These are phyloP conservation scores for Crotalaria pallida DNA, from an alignment of 306 rosid genomes.

Conservation along the genomic window DNA sequence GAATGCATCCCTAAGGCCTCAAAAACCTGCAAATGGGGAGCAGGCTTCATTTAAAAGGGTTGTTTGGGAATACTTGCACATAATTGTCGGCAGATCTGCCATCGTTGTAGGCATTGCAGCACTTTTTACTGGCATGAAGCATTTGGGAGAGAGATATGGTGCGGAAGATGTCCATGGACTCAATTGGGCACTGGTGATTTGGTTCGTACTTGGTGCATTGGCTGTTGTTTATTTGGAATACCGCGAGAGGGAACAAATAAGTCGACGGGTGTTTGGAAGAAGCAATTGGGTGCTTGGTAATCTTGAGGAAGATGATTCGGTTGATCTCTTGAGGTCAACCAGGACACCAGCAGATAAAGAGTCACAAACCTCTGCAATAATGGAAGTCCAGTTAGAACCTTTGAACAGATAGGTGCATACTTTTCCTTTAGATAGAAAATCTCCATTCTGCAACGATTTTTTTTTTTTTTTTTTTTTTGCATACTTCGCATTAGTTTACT, in stretches of 20 bases:
- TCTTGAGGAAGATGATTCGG: conserved; percentile 69
- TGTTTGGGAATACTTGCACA: conserved; percentile 76
- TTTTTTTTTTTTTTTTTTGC: too few relatives aligned
- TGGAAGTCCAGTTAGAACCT: conserved; percentile 96
- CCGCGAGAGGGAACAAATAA: conserved; percentile 37
- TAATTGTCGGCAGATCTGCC: conserved; percentile 66
- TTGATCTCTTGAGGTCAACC: conserved; percentile 62
- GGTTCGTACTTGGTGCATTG: conserved; percentile 60
- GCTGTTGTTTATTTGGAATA: conserved; percentile 56
- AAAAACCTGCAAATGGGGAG: conserved; percentile 50
- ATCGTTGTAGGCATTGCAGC: conserved; percentile 65
- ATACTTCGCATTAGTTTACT: conserved; percentile 19
- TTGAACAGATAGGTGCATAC: conserved; percentile 47
- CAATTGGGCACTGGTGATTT: conserved; percentile 57
- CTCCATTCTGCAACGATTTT: conserved; percentile 20
- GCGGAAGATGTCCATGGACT: conserved; percentile 68
- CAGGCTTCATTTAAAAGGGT: conserved; percentile 48
- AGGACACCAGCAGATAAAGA: conserved; percentile 40
- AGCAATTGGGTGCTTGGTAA: conserved; percentile 91
- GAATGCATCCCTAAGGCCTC: conserved; percentile 68
- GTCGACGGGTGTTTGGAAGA: conserved; percentile 46
- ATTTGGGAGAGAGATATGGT: conserved; percentile 70
- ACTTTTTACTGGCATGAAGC: conserved; percentile 83
- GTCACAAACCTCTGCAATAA: conserved; percentile 41
- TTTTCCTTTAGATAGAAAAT: conserved; percentile 10